These are phyloP conservation scores for Fusarium kyushuense DNA, from an alignment of 2,329 filamentous ascomycete genomes.

Conservation along the genomic window DNA sequence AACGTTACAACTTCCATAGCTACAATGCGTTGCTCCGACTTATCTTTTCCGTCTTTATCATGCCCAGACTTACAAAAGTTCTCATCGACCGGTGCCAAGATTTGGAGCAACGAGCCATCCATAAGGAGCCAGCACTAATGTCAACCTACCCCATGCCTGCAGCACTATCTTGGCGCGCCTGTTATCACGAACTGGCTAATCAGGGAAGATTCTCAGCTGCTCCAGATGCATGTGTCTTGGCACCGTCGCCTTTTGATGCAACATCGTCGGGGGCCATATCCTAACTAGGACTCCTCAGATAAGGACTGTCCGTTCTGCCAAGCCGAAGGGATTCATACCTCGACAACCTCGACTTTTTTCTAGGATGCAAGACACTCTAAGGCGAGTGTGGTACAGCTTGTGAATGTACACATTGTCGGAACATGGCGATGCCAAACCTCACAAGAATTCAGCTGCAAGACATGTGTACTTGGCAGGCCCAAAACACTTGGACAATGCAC, in stretches of 20 bases:
- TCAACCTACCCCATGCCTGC: conserved; percentile 11
- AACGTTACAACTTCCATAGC: background rate
- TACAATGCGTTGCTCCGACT: conserved; percentile 8
- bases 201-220: conserved; percentile 9
- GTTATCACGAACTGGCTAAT: conserved; percentile 39
- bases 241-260: conserved; percentile 11
- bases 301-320: conserved; percentile 21
- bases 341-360: conserved; percentile 2
- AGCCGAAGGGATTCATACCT: conserved; percentile 11
- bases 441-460: background rate
- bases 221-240: conserved; percentile 23
- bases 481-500: background rate
- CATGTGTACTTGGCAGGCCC: background rate
- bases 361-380: background rate
- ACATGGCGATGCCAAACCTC: background rate
- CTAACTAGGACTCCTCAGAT: conserved; percentile 31
- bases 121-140: background rate
- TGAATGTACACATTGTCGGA: background rate
- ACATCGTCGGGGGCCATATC: conserved; percentile 28
- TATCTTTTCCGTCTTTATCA: conserved; percentile 34
- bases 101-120: conserved; percentile 17
- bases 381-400: background rate
- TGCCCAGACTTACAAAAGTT: conserved; percentile 41
- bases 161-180: conserved; percentile 24
- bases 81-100: conserved; percentile 28